Conservation (phyloP, 148 eudicot species). For the Silene conica region DNA sequence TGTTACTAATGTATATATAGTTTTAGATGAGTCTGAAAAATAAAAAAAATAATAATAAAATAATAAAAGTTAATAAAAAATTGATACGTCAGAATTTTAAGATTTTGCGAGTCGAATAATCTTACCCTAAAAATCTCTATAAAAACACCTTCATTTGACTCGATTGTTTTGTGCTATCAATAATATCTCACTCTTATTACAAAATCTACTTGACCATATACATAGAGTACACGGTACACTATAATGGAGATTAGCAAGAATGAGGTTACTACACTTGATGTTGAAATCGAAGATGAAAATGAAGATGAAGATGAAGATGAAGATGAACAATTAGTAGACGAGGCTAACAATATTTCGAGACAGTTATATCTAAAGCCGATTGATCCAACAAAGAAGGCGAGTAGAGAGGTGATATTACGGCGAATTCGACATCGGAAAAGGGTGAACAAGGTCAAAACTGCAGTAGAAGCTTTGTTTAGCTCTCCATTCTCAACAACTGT, state of each 20-base stretch:
- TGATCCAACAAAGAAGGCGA: slow-evolving; percentile 16
- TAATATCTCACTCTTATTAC: background rate
- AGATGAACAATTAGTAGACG: background rate
- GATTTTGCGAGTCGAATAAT: no score
- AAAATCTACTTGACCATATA: no score
- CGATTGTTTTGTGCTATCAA: no score
- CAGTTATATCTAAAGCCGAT: slow-evolving; percentile 12
- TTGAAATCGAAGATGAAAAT: no score
- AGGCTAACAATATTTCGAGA: background rate
- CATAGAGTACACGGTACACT: no score
- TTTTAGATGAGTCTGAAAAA: no score
- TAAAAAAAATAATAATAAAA: no score
- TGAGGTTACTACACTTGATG: slow-evolving; percentile 8
- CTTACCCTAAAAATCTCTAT: no score
- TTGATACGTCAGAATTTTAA: no score
- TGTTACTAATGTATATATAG: no score
- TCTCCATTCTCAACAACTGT: slow-evolving; percentile 9
- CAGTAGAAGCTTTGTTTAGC: slow-evolving; percentile 13
- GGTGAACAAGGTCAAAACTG: slow-evolving; percentile 16
- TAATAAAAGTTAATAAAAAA: no score
- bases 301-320: slow-evolving; percentile 10
- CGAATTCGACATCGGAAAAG: slow-evolving; percentile 20
- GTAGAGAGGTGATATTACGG: slow-evolving; percentile 12
- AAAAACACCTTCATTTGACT: background rate
- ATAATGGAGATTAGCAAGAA: slow-evolving; percentile 6